Conservation (phyloP, 257 asterid species). For the Petrea volubilis region DNA sequence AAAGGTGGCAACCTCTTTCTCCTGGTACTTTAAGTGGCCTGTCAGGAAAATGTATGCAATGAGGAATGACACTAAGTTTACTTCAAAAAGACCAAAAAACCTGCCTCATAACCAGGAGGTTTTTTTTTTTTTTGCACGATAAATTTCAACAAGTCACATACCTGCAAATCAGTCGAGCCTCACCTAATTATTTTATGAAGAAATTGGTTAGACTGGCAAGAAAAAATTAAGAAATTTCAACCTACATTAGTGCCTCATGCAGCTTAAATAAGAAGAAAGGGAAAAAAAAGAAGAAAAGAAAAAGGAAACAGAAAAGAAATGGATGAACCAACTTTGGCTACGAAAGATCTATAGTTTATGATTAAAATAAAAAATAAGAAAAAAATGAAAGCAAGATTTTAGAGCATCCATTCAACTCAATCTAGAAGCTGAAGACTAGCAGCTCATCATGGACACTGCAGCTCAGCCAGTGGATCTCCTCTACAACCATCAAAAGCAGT, state of each 20-base stretch:
- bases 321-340: too few relatives aligned
- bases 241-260: background rate
- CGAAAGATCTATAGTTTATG: too few relatives aligned
- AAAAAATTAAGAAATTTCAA: background rate
- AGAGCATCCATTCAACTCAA: too few relatives aligned
- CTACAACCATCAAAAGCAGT: too few relatives aligned
- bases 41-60: constrained; percentile 1
- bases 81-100: background rate
- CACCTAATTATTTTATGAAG: constrained; percentile 44
- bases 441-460: too few relatives aligned
- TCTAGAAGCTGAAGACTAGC: too few relatives aligned
- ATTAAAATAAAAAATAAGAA: too few relatives aligned
- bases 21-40: constrained; percentile 63
- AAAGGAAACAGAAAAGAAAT: too few relatives aligned
- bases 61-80: background rate
- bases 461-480: too few relatives aligned
- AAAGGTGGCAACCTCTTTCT: constrained; percentile 47
- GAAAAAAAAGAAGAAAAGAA: background rate
- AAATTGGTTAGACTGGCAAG: constrained; percentile 23
- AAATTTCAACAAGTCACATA: constrained; percentile 25
- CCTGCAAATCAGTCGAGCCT: constrained; percentile 77
- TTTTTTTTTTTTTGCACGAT: too few relatives aligned
- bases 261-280: background rate
- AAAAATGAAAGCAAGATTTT: too few relatives aligned
- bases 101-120: background rate